Evolutionary conservation across 1,284 basidiomycete genomes (phyloP), one percentile per base, ranked within the genome.

Genomic region (Salmacisia buchloeana): DNA sequence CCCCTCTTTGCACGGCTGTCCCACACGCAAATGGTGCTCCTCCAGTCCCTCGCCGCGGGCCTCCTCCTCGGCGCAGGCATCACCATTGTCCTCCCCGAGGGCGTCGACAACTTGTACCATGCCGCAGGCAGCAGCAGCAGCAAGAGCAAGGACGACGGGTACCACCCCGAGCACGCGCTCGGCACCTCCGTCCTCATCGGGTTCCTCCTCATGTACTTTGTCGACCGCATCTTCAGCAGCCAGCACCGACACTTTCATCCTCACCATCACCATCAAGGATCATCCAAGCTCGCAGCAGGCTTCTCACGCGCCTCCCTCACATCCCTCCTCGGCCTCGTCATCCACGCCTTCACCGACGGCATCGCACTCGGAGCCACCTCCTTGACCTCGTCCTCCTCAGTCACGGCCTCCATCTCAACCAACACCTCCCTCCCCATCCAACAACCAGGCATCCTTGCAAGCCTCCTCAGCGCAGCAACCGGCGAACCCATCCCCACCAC

Each of bases 81-180:
- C 58, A 77, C 76, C 12, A 72, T 79, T 34, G 75, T 79, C 39
- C 69, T 79, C 5, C 77, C 77, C 1, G 77, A 79, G 60, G 77
- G 76, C 18, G 63, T 49, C 34, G 59, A 72, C 5, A 62, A 73
- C 29, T 72, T 71, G 34, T 18, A 61, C 64, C 13, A 7, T 34
- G 54, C 18, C 65, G 34, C 29, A 43, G 25, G 29, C 60, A 18
- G 15, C 31, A 33, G 12, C 60, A 39, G 15, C 31, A 35, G 12
- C 54, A 61, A 6, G 35, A 46, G 41, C n/a, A 12, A 49, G 6
- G n/a, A 10, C 27, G 35, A 5, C 46, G 23, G 39, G 10, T 49
- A 62, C 6, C 43, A 63, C 33, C 54, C 75, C 15, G 73, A 73
- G 38, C 66, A 69, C 31, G 60, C 70, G 10, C 62, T 77, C 4